phyloP scores from a whole-genome alignment of 2,329 filamentous ascomycete species.

The Cordyceps javanica region DNA sequence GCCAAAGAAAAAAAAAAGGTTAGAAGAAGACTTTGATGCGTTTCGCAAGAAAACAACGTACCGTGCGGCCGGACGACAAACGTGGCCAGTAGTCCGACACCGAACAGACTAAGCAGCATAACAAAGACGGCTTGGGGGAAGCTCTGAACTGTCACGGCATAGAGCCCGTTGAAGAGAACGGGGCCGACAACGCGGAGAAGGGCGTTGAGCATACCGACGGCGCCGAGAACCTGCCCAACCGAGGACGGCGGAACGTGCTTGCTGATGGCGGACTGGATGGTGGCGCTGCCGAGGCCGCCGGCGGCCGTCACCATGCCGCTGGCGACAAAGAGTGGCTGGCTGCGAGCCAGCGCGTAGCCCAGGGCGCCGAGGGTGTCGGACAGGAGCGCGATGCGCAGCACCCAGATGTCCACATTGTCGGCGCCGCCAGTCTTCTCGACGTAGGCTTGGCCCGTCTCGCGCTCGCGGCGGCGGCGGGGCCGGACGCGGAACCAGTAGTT shows the following conservation, averaged over 20 bases:
- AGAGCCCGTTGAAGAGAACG: slow-evolving; percentile 78
- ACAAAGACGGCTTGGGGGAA: slow-evolving; percentile 83
- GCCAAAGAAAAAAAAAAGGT: neutral
- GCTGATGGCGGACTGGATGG: slow-evolving; percentile 75
- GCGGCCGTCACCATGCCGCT: slow-evolving; percentile 69
- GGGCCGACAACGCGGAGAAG: slow-evolving; percentile 74
- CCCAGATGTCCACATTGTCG: slow-evolving; percentile 68
- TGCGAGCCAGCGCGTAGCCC: slow-evolving; percentile 64
- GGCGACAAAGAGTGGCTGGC: slow-evolving; percentile 58
- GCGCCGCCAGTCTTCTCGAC: slow-evolving; percentile 58
- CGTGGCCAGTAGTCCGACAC: slow-evolving; percentile 56
- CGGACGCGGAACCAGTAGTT: slow-evolving; percentile 66
- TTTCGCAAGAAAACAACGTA: slow-evolving; percentile 40
- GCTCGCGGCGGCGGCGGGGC: slow-evolving; percentile 37
- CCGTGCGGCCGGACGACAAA: slow-evolving; percentile 68
- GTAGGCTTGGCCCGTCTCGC: slow-evolving; percentile 29
- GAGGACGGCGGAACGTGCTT: slow-evolving; percentile 83
- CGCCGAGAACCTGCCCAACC: slow-evolving; percentile 83
- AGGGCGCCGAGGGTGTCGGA: slow-evolving; percentile 71
- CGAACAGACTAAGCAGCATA: slow-evolving; percentile 62
- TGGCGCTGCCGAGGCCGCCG: slow-evolving; percentile 80
- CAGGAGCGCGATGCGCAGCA: slow-evolving; percentile 68
- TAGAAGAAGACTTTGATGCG: neutral
- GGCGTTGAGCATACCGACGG: slow-evolving; percentile 78
- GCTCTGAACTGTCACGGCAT: slow-evolving; percentile 69